phyloP scores from a whole-genome alignment of 768 basidiomycete species.

The Mycena belliarum region DNA sequence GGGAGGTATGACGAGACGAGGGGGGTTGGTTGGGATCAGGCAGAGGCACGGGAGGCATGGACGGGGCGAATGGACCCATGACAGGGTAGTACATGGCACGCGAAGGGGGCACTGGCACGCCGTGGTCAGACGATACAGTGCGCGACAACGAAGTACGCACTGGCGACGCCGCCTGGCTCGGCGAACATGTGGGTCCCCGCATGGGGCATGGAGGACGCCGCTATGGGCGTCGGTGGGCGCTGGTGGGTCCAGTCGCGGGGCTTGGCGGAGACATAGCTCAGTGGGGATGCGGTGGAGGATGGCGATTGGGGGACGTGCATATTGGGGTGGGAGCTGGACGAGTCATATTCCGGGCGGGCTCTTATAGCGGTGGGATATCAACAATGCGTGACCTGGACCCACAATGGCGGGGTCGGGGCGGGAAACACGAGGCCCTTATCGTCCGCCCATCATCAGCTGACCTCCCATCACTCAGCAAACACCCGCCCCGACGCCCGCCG shows the following conservation, averaged over 20 bases:
- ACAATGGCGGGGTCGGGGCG: neutral
- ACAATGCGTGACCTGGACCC: constrained; percentile 6
- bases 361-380: constrained; percentile 5
- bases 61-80: neutral
- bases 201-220: constrained; percentile 1
- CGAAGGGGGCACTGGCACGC: neutral
- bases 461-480: neutral
- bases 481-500: constrained; percentile 10
- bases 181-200: neutral
- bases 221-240: constrained; percentile 5
- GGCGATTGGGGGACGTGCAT: constrained; percentile 9
- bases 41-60: constrained; percentile 3
- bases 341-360: constrained; percentile 9
- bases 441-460: constrained; percentile 3
- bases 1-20: neutral
- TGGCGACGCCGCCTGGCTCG: neutral
- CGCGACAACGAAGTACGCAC: neutral
- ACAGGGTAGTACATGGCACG: neutral
- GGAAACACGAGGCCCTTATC: neutral
- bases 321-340: constrained; percentile 8
- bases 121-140: neutral
- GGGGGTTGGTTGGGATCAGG: neutral
- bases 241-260: constrained; percentile 1
- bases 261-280: constrained; percentile 9
- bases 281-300: constrained; percentile 4